These are phyloP conservation scores for Ceratocystis variospora DNA, from an alignment of 2,329 filamentous ascomycete species.

Conservation along the genomic window DNA sequence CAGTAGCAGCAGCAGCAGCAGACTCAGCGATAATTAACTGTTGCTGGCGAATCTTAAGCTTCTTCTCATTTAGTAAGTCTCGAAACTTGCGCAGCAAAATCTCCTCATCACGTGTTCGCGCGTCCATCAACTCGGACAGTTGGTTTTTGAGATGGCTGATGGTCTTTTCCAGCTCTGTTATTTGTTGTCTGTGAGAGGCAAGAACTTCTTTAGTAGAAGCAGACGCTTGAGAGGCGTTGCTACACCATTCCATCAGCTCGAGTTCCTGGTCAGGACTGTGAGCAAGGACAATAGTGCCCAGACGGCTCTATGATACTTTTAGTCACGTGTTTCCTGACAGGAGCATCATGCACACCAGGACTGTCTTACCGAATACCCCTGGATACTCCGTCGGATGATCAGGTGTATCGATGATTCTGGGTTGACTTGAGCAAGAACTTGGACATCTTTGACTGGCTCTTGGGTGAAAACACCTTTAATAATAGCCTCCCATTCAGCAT, in stretches of 20 bases:
- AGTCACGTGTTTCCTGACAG: background rate
- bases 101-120: conserved; percentile 54
- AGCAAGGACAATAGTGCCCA: conserved; percentile 49
- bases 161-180: conserved; percentile 38
- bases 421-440: conserved; percentile 45
- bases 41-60: conserved; percentile 63
- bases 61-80: conserved; percentile 62
- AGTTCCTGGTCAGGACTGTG: conserved; percentile 45
- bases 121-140: conserved; percentile 50
- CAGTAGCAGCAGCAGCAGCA: background rate
- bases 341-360: background rate
- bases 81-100: conserved; percentile 56
- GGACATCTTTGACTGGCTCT: conserved; percentile 38
- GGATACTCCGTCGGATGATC: conserved; percentile 49
- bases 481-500: conserved; percentile 53
- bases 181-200: conserved; percentile 29
- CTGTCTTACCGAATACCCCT: conserved; percentile 50
- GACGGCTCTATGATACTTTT: conserved; percentile 40
- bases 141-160: conserved; percentile 47
- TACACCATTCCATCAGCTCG: conserved; percentile 58
- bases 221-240: conserved; percentile 39
- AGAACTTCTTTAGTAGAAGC: conserved; percentile 33
- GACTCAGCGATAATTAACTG: conserved; percentile 29
- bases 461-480: conserved; percentile 44
- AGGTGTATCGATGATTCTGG: conserved; percentile 41